A percentile compares a stretch with the other conserved stretches of the same genome.
Conservation (phyloP, 371 early-diverging fungal species). For the Phascolomyces articulosus region DNA sequence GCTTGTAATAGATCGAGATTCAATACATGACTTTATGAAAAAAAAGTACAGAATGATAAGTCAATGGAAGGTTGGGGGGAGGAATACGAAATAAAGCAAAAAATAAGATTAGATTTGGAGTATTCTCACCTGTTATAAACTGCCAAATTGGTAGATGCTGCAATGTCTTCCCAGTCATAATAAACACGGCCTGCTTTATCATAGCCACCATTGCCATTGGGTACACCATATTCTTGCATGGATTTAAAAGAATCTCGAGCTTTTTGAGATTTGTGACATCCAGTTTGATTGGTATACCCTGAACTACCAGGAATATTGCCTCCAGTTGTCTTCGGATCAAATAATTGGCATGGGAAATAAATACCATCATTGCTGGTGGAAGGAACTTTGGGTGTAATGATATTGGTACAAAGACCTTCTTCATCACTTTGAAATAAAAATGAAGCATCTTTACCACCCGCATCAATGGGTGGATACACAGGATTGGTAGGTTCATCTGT, state of each 20-base stretch:
- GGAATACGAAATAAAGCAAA: too few relatives aligned
- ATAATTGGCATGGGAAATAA: constrained; percentile 71
- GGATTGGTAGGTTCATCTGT: constrained; percentile 49
- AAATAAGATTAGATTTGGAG: too few relatives aligned
- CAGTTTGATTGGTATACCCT: constrained; percentile 55
- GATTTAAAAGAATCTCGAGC: constrained; percentile 39
- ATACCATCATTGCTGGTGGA: constrained; percentile 26
- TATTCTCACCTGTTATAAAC: constrained; percentile 86
- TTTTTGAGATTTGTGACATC: constrained; percentile 64
- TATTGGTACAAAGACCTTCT: constrained; percentile 58
- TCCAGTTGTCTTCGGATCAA: constrained; percentile 37
- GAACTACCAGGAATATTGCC: constrained; percentile 41
- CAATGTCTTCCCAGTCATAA: constrained; percentile 76
- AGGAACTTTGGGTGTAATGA: constrained; percentile 50
- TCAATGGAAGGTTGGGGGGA: too few relatives aligned
- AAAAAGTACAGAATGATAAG: too few relatives aligned
- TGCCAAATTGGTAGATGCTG: constrained; percentile 50
- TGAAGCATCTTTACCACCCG: constrained; percentile 76
- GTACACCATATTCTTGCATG: constrained; percentile 39
- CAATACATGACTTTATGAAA: constrained; percentile 39
- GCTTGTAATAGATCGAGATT: constrained; percentile 44
- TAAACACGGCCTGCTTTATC: constrained; percentile 65
- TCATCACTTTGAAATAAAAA: constrained; percentile 74
- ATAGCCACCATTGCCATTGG: constrained; percentile 37
- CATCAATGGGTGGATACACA: constrained; percentile 63